These are phyloP conservation scores for Lentinula aciculospora DNA, from an alignment of 768 basidiomycete species.

Conservation along the genomic window DNA sequence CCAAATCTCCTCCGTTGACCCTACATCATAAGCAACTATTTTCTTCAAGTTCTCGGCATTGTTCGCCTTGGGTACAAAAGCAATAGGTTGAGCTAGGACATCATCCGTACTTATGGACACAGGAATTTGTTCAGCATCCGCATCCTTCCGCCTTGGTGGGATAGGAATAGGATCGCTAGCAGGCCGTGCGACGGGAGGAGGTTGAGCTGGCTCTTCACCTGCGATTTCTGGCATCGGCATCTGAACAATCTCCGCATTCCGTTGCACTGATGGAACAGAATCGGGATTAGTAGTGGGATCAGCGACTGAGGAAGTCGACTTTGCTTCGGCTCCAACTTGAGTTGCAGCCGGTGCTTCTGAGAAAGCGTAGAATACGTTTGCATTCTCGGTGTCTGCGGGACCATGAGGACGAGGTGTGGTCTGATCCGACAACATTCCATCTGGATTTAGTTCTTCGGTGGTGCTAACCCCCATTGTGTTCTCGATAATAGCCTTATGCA, in stretches of 20 bases:
- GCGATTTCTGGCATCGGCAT: not conserved
- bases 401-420: slow-evolving; percentile 6
- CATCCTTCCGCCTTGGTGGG: not conserved
- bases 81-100: not conserved
- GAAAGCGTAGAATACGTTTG: not conserved
- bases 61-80: not conserved
- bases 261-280: not conserved
- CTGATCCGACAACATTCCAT: not conserved
- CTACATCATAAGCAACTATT: not conserved
- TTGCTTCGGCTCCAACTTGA: not conserved
- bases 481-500: not conserved
- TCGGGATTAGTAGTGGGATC: not conserved
- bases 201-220: not conserved
- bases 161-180: not conserved
- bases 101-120: not conserved
- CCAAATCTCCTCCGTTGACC: not conserved
- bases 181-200: not conserved
- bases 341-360: not conserved
- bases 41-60: not conserved
- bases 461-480: slow-evolving; percentile 1
- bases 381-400: slow-evolving; percentile 4
- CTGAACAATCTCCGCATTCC: not conserved
- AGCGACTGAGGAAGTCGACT: not conserved
- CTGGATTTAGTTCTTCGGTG: not conserved
- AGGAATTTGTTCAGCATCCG: not conserved